These are phyloP conservation scores for Solanum habrochaites DNA, from an alignment of 257 asterid genomes.

Conservation along the genomic window DNA sequence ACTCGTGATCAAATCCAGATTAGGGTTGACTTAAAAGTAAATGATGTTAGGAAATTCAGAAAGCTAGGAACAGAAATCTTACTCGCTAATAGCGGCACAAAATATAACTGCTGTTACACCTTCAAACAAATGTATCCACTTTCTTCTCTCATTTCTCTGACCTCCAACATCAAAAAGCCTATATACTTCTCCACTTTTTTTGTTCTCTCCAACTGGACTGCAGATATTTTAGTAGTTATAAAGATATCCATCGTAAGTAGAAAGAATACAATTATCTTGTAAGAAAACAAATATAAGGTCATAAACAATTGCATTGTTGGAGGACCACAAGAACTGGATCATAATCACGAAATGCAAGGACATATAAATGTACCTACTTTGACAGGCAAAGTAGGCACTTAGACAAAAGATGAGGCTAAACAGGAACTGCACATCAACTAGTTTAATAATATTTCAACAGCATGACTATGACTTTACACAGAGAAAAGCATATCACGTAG, in stretches of 20 bases:
- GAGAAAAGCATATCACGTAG: not conserved
- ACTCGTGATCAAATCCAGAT: not conserved
- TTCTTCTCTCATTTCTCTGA: conserved; percentile 98
- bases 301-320: not conserved
- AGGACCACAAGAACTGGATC: not conserved
- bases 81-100: conserved; percentile 99
- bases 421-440: not conserved
- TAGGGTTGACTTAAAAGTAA: not conserved
- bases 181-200: conserved; percentile 94
- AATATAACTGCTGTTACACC: conserved; percentile 98
- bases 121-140: conserved; percentile 98
- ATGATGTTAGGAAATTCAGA: not conserved
- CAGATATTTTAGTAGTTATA: conserved; percentile 17
- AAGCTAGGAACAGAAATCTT: conserved; percentile 17
- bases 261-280: not conserved
- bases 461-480: not conserved
- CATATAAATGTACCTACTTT: not conserved
- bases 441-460: not conserved
- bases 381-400: not conserved
- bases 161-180: conserved; percentile 97
- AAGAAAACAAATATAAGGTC: not conserved
- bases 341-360: not conserved
- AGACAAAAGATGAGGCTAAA: not conserved
- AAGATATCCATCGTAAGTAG: not conserved
- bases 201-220: conserved; percentile 99